phyloP scores from a whole-genome alignment of 768 basidiomycete genomes.

The Chlorophyllum brunneum region DNA sequence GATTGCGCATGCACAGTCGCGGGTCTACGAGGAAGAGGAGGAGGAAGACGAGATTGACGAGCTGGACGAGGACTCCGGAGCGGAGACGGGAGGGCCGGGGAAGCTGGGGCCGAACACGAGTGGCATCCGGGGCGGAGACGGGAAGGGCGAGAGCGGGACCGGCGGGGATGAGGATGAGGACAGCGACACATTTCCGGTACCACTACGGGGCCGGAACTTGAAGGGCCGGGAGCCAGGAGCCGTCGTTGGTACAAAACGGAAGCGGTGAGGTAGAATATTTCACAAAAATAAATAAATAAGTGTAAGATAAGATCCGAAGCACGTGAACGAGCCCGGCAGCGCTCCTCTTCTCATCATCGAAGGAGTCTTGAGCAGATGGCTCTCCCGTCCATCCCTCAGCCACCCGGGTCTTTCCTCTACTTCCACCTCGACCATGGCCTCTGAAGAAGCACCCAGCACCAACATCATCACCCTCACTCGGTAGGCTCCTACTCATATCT shows the following conservation, averaged over 20 bases:
- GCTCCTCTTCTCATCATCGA: background rate
- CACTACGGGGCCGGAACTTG: slow-evolving; percentile 60
- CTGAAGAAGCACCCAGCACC: slow-evolving; percentile 72
- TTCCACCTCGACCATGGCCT: slow-evolving; percentile 28
- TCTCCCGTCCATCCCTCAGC: background rate
- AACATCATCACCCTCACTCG: slow-evolving; percentile 93
- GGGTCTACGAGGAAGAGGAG: slow-evolving; percentile 54
- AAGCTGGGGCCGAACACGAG: slow-evolving; percentile 59
- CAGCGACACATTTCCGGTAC: slow-evolving; percentile 70
- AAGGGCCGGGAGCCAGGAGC: slow-evolving; percentile 44
- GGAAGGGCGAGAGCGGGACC: slow-evolving; percentile 24
- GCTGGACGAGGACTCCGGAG: slow-evolving; percentile 50
- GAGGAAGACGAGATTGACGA: slow-evolving; percentile 45
- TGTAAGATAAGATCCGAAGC: slow-evolving; percentile 23
- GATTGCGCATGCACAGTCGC: slow-evolving; percentile 69
- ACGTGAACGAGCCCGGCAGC: slow-evolving; percentile 25
- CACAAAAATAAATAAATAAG: slow-evolving; percentile 13
- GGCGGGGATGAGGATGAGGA: slow-evolving; percentile 59
- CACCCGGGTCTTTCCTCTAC: slow-evolving; percentile 13
- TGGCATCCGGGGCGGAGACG: slow-evolving; percentile 45
- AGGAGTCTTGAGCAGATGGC: background rate
- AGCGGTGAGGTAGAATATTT: slow-evolving; percentile 41
- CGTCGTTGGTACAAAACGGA: slow-evolving; percentile 56
- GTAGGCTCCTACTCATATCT: slow-evolving; percentile 35
- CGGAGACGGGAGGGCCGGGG: slow-evolving; percentile 45